Conservation (phyloP, 2,329 filamentous ascomycete species). For the Geosmithia flava region DNA sequence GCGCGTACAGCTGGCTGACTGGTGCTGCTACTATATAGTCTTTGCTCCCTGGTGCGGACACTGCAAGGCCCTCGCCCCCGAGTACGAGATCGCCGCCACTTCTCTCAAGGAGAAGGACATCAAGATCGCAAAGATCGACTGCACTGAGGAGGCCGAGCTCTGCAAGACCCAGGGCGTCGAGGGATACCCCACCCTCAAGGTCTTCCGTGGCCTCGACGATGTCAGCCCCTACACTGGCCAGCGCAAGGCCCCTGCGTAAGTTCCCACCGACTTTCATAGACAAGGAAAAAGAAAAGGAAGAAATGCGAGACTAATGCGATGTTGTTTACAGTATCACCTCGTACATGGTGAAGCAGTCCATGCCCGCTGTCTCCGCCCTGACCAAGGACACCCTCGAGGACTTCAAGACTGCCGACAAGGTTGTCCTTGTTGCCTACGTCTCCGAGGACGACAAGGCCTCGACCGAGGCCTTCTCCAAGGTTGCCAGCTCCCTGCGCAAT, state of each 20-base stretch:
- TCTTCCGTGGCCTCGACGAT: conserved; percentile 87
- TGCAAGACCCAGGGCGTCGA: conserved; percentile 86
- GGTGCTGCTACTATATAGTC: conserved; percentile 36
- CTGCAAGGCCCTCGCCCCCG: conserved; percentile 94
- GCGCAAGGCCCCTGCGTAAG: conserved; percentile 70
- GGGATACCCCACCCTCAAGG: conserved; percentile 96
- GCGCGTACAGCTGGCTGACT: conserved; percentile 19
- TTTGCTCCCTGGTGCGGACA: conserved; percentile 96
- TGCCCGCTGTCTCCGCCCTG: conserved; percentile 80
- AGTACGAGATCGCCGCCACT: conserved; percentile 81
- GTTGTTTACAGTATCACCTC: conserved; percentile 41
- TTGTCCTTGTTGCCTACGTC: conserved; percentile 86
- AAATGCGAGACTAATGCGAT: conserved; percentile 8
- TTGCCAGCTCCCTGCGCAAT: conserved; percentile 70
- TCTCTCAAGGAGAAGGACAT: conserved; percentile 81
- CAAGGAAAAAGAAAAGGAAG: not conserved
- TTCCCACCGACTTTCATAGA: conserved; percentile 7
- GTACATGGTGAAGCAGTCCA: conserved; percentile 97
- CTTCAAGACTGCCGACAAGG: conserved; percentile 97
- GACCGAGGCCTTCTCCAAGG: conserved; percentile 69
- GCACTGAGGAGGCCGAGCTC: conserved; percentile 85
- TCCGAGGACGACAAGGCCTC: conserved; percentile 69
- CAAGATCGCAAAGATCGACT: conserved; percentile 78
- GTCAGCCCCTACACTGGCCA: conserved; percentile 75
- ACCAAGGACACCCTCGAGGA: conserved; percentile 76